Evolutionary conservation across 768 basidiomycete species (phyloP).

Genomic region (Termitomyces heimii): DNA sequence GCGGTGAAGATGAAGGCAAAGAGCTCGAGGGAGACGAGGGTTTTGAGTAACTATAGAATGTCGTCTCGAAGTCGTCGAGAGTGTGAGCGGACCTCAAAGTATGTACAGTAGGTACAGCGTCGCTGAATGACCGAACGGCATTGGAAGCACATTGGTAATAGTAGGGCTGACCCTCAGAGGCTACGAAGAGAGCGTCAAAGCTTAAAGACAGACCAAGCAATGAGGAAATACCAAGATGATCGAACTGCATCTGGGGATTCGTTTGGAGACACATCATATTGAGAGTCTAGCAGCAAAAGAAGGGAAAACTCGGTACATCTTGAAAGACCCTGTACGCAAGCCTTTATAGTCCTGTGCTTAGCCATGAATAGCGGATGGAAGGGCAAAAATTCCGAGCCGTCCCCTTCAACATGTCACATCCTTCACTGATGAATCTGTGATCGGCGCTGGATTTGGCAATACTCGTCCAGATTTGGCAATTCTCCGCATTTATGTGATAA

Average conservation of each 20-base stretch:
- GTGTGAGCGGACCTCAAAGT: constrained; percentile 6
- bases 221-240: constrained; percentile 3
- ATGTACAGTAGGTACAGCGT: not conserved
- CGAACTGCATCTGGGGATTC: constrained; percentile 5
- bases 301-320: not conserved
- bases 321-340: not conserved
- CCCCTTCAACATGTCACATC: constrained; percentile 19
- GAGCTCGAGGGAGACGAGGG: constrained; percentile 10
- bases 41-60: constrained; percentile 8
- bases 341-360: constrained; percentile 15
- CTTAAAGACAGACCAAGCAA: not conserved
- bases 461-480: not conserved
- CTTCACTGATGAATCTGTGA: constrained; percentile 13
- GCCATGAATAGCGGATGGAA: constrained; percentile 16
- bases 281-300: not conserved
- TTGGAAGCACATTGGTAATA: constrained; percentile 4
- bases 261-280: constrained; percentile 9
- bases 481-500: not conserved
- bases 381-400: constrained; percentile 9
- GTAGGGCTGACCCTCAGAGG: constrained; percentile 2
- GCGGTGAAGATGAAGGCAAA: constrained; percentile 5
- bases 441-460: constrained; percentile 7
- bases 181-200: constrained; percentile 6
- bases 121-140: constrained; percentile 1
- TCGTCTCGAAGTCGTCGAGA: constrained; percentile 3